Evolutionary conservation across 2,329 filamentous ascomycete species (phyloP), one percentile per base, ranked within the genome.

Genomic region (Cephalotrichum gorgonifer): DNA sequence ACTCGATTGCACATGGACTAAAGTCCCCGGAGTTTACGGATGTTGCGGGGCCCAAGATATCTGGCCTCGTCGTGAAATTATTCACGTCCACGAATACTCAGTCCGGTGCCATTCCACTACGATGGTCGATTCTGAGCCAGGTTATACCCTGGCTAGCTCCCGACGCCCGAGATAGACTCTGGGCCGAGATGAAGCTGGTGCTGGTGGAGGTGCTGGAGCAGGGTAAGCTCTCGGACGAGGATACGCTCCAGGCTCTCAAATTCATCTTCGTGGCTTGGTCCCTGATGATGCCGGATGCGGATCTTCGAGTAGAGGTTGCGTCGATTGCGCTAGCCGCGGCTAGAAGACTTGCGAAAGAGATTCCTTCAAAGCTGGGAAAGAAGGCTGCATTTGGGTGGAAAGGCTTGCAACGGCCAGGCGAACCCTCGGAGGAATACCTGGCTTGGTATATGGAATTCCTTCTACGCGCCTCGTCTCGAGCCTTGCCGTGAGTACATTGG

Each of bases 1-100:
- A 70, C 43, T 63, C 66, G 2, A 60, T 77, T 30, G 64, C 67
- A 0, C 58, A 65, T 22, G 71, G 71, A 3, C 55, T 76, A 6
- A 61, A 55, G 3, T 62, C 60, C 14, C 68, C 74, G 43, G 61
- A 68, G 2, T 70, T 67, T 20, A 58, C 69, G 5, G 71, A 76
- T 53, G 64, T 63, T 3, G 58, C 69, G 2, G 67, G 66, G 6
- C 61, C 58, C 22, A 62, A 60, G 44, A 57, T 75, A 3, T 65
- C 69, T 23, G 61, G 68, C 7, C 53, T 67, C 4, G 56, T 64
- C 2, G 61, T 54, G 15, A 54, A 58, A 12, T 50, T 62, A 20
- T 51, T 57, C 30, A 48, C 52, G 3, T 42, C 51, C 0, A 58
- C 60, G 44, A 59, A 62, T 25, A 56, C 59, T 7, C 62, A 62